Conservation (phyloP, 108 stramenopile genomes). For the Skeletonema costatum region DNA sequence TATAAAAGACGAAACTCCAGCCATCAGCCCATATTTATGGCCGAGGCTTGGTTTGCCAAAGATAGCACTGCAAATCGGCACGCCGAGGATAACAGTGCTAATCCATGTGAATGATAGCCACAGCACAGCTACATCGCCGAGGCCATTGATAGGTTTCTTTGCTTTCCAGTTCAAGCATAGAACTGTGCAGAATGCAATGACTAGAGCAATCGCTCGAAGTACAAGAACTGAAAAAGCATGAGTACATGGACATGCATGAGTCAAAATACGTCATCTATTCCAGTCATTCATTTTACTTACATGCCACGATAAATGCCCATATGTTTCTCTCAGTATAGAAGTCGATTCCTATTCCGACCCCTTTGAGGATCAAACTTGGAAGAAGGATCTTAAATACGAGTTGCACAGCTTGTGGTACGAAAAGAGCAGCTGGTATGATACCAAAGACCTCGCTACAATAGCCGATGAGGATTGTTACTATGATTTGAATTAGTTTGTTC, state of each 20-base stretch:
- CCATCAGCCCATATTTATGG: constrained; percentile 45
- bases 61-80: constrained; percentile 46
- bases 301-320: constrained; percentile 43
- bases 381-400: constrained; percentile 51
- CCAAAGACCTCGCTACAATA: constrained; percentile 10
- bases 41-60: constrained; percentile 33
- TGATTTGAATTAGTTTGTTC: constrained; percentile 31
- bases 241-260: background rate
- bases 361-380: constrained; percentile 35
- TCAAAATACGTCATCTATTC: background rate
- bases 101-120: constrained; percentile 51
- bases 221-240: constrained; percentile 18
- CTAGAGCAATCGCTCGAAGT: constrained; percentile 32
- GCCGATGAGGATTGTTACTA: constrained; percentile 32
- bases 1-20: constrained; percentile 46
- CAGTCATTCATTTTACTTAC: background rate
- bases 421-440: constrained; percentile 20
- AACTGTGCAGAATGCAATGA: constrained; percentile 10
- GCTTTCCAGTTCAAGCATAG: background rate
- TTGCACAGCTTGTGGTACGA: constrained; percentile 34
- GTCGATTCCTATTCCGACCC: constrained; percentile 48
- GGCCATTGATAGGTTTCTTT: background rate
- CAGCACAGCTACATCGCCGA: constrained; percentile 42
- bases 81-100: constrained; percentile 43
- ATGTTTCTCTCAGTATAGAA: constrained; percentile 48